Conservation (phyloP, 352 stramenopile genomes). For the Phytophthora megakarya region DNA sequence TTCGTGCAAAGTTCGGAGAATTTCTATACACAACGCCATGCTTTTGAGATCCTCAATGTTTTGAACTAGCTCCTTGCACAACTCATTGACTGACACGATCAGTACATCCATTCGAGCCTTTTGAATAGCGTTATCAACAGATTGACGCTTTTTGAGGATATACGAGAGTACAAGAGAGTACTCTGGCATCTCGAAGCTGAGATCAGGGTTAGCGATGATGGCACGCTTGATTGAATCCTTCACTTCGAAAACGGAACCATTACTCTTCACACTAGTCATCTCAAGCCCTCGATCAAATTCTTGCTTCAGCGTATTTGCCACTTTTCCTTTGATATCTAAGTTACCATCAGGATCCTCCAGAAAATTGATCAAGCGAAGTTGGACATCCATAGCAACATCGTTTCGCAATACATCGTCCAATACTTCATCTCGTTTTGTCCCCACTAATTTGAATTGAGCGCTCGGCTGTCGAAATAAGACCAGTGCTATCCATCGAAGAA, state of each 20-base stretch:
- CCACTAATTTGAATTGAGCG: constrained; percentile 29
- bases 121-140: neutral
- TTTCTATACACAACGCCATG: neutral
- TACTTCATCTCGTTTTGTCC: constrained; percentile 17
- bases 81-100: neutral
- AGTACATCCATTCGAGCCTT: constrained; percentile 2
- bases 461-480: constrained; percentile 12
- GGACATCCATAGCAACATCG: neutral
- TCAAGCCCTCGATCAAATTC: constrained; percentile 17
- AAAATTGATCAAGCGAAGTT: constrained; percentile 5
- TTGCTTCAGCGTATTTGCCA: neutral
- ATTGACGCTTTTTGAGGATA: neutral
- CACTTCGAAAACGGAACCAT: too few species aligned
- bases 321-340: neutral
- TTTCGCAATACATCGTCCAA: neutral
- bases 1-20: constrained; percentile 15
- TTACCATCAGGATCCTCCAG: neutral
- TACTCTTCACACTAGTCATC: too few species aligned
- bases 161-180: constrained; percentile 8
- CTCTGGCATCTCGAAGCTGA: constrained; percentile 10
- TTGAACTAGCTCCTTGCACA: neutral
- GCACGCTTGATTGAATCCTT: neutral
- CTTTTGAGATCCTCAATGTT: neutral
- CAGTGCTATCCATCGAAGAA: constrained; percentile 18
- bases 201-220: neutral